Conservation (phyloP, 768 basidiomycete species). For the Phanerodontia chrysosporium region DNA sequence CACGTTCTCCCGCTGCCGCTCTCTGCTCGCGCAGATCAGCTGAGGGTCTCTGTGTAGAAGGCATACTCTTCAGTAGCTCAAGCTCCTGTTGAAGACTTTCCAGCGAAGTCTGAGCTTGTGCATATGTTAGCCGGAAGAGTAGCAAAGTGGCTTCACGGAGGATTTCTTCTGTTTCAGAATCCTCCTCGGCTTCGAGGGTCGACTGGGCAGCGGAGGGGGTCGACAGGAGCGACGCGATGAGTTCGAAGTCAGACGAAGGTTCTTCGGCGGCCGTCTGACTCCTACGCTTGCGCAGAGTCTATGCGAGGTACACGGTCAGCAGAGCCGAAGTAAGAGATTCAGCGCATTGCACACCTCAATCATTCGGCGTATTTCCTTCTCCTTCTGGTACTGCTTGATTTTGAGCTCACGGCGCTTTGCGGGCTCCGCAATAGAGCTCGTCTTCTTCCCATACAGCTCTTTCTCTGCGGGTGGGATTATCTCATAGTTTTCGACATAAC, state of each 20-base stretch:
- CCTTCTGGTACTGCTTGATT: slow-evolving; percentile 85
- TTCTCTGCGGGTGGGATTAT: slow-evolving; percentile 62
- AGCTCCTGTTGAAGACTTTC: slow-evolving; percentile 70
- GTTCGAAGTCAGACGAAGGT: slow-evolving; percentile 50
- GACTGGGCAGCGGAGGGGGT: slow-evolving; percentile 1
- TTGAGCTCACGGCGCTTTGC: slow-evolving; percentile 78
- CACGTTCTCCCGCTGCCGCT: slow-evolving; percentile 38
- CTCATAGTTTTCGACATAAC: slow-evolving; percentile 54
- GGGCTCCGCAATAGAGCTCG: slow-evolving; percentile 54
- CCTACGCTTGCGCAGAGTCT: slow-evolving; percentile 55
- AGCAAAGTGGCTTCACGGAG: slow-evolving; percentile 65
- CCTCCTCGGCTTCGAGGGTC: slow-evolving; percentile 40
- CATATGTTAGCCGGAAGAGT: slow-evolving; percentile 70
- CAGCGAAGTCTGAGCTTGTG: slow-evolving; percentile 63
- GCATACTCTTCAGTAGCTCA: slow-evolving; percentile 58
- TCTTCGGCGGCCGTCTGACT: slow-evolving; percentile 34
- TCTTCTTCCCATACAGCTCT: slow-evolving; percentile 45
- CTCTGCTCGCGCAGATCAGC: slow-evolving; percentile 32
- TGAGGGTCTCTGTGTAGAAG: slow-evolving; percentile 36
- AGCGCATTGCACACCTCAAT: slow-evolving; percentile 52
- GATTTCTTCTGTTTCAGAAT: slow-evolving; percentile 59
- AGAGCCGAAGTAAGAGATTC: background rate
- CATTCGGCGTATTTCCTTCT: slow-evolving; percentile 70
- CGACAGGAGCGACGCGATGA: slow-evolving; percentile 62
- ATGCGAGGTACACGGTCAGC: background rate